phyloP scores from a whole-genome alignment of 78 protist genomes.

The Dictyostelium citrinum region DNA sequence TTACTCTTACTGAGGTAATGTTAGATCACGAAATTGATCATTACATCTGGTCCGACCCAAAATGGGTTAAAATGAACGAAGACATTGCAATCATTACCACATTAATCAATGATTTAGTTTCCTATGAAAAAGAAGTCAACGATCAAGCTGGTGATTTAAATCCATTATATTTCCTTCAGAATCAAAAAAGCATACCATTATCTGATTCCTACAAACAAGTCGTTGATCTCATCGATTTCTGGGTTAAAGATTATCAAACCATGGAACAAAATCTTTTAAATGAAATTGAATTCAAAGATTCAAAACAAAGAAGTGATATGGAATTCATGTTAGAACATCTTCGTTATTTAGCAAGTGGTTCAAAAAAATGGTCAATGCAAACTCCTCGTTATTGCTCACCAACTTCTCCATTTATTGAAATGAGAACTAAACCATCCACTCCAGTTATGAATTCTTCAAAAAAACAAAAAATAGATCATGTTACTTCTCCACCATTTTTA shows the following conservation, averaged over 20 bases:
- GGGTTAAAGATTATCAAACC: background rate
- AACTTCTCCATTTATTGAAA: constrained; percentile 75
- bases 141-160: constrained; percentile 47
- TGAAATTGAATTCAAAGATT: background rate
- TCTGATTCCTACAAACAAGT: constrained; percentile 34
- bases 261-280: constrained; percentile 27
- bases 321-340: constrained; percentile 48
- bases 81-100: constrained; percentile 67
- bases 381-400: constrained; percentile 60
- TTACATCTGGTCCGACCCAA: constrained; percentile 52
- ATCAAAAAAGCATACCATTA: background rate
- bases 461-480: constrained; percentile 10
- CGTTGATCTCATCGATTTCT: constrained; percentile 29
- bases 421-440: constrained; percentile 2
- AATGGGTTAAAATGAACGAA: constrained; percentile 77
- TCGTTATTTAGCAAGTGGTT: constrained; percentile 37
- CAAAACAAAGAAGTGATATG: background rate
- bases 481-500: background rate
- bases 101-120: constrained; percentile 47
- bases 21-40: constrained; percentile 35
- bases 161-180: constrained; percentile 56
- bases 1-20: constrained; percentile 52
- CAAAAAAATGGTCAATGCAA: constrained; percentile 74
- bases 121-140: constrained; percentile 62
- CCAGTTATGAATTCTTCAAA: background rate